phyloP scores from a whole-genome alignment of 2,329 filamentous ascomycete species.

The Venturia oleaginea region DNA sequence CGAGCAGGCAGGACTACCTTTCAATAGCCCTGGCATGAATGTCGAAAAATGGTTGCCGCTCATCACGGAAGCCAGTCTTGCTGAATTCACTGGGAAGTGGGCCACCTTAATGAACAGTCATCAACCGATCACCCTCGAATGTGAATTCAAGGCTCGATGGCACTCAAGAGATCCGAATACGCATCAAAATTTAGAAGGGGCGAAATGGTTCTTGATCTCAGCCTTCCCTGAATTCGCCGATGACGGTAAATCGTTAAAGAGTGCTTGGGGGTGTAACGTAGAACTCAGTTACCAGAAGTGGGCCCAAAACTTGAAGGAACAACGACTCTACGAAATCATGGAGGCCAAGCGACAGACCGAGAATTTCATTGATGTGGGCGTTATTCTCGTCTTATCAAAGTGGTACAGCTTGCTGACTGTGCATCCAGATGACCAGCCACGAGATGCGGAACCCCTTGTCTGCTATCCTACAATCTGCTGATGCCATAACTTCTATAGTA shows the following conservation, averaged over 20 bases:
- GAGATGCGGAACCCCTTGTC: conserved; percentile 17
- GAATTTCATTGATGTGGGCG: conserved; percentile 27
- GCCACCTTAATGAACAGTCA: conserved; percentile 26
- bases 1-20: conserved; percentile 23
- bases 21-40: conserved; percentile 27
- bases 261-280: conserved; percentile 4
- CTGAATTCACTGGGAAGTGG: conserved; percentile 31
- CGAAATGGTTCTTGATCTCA: background rate
- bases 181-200: conserved; percentile 33
- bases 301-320: background rate
- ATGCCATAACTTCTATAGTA: conserved; percentile 3
- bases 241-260: background rate
- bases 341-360: conserved; percentile 24
- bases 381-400: background rate
- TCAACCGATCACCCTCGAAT: conserved; percentile 32
- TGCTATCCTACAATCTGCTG: conserved; percentile 12
- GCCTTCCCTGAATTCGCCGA: conserved; percentile 10
- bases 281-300: conserved; percentile 10
- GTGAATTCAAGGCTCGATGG: conserved; percentile 29
- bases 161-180: conserved; percentile 21
- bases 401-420: background rate
- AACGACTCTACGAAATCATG: background rate
- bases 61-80: conserved; percentile 28
- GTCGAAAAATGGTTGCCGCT: conserved; percentile 36
- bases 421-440: background rate